A percentile compares a stretch with the other conserved stretches of the same genome.
phyloP scores from a whole-genome alignment of 176 grass and related monocot species.

The Alopecurus myosuroides region DNA sequence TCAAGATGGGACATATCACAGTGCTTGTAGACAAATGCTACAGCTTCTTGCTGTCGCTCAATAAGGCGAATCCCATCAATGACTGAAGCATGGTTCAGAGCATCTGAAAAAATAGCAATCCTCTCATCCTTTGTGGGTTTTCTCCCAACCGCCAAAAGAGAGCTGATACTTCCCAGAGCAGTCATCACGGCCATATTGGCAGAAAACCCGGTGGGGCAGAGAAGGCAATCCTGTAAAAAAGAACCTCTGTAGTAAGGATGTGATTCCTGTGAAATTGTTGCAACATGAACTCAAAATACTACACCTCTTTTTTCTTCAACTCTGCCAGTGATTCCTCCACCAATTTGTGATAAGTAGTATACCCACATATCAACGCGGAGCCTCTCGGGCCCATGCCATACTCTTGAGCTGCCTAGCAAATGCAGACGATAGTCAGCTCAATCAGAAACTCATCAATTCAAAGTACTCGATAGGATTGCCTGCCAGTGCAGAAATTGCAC shows the following conservation, averaged over 20 bases:
- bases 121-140: conserved; percentile 41
- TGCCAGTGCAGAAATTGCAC: neutral
- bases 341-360: conserved; percentile 69
- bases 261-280: neutral
- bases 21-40: conserved; percentile 80
- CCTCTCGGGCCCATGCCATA: conserved; percentile 90
- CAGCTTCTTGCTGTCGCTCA: conserved; percentile 54
- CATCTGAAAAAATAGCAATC: conserved; percentile 86
- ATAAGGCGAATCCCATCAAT: conserved; percentile 81
- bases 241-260: neutral
- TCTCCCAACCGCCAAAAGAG: conserved; percentile 43
- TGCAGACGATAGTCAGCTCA: neutral
- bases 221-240: conserved; percentile 68
- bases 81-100: conserved; percentile 89
- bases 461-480: neutral
- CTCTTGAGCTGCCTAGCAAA: conserved; percentile 61
- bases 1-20: conserved; percentile 81
- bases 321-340: conserved; percentile 65
- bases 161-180: conserved; percentile 60
- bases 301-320: conserved; percentile 75
- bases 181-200: conserved; percentile 83
- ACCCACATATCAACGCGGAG: conserved; percentile 73
- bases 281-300: neutral
- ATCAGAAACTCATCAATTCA: neutral
- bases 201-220: conserved; percentile 88